Evolutionary conservation across 2,329 filamentous ascomycete genomes (phyloP), one percentile per base, ranked within the genome.

Genomic region (Cryphonectria parasitica): DNA sequence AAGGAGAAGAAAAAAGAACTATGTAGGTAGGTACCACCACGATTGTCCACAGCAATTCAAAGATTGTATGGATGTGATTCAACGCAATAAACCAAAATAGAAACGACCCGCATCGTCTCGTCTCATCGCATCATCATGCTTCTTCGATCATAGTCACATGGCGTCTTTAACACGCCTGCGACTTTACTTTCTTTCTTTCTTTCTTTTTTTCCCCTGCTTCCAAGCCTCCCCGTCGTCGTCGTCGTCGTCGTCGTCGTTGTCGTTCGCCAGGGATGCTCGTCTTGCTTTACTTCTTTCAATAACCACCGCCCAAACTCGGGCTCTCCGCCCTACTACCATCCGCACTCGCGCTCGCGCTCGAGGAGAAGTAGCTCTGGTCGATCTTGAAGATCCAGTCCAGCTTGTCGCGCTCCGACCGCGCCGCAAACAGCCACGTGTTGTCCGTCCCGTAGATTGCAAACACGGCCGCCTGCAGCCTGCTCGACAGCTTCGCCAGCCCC

Each of bases 331-430:
- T 79, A 73, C 81, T 84, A 58, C 77, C 78, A 56, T 75, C 80
- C 1, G 62, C 66, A 17, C 71, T 72, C 58, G 74, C 75, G 72
- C 84, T 86, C 60, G 82, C 82, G 68, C 80, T 83, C 15, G 81
- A 83, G 49, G 85, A 83, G 76, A 87, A 80, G 75, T 87, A 89
- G 66, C 91, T 93, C 84, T 97, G 92, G 81, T 99, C 96, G 75
- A 99, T 94, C 77, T 92, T 91, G 80, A 97, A 88, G 75, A 99
- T 97, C 96, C 96, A 99, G 79, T 98, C 96, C 75, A 95, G 91
- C 85, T 98, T 97, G 80, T 98, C 95, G 64, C 91, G 88, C 83
- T 98, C 95, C 76, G 90, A 95, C 71, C 94, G 87, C 34, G 94
- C 93, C 19, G 94, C 93, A 80, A 99, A 98, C 56, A 99, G 85